Evolutionary conservation across 768 basidiomycete species (phyloP), one percentile per base, ranked within the genome.

Genomic region (Tulasnella sp.): DNA sequence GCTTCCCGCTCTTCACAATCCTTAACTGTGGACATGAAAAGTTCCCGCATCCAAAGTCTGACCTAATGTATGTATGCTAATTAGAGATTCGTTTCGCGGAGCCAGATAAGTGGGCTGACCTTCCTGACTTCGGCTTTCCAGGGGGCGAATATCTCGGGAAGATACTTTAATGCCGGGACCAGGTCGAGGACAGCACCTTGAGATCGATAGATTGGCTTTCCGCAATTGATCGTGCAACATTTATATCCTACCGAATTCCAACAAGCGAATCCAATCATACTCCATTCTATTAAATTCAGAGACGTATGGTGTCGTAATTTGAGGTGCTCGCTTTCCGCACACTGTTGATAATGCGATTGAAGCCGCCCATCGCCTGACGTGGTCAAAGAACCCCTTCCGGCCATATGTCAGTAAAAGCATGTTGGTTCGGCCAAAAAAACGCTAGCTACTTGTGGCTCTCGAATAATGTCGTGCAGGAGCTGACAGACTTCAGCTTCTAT

Each of bases 161-260:
- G 48, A 58, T 77, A 77, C 28, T 0, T 64, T 11, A 77, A 64
- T 6, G 50, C 6, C 1, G 76, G 76, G 3, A 77, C 40, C 0
- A 77, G 48, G n/a, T 77, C 76, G 9, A 77, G 37, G 48, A n/a
- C 48, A 60, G 46, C 40, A 77, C 74, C 74, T 75, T 31, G 14
- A 18, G n/a, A n/a, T n/a, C n/a, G n/a, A n/a, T n/a, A 11, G n/a
- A 37, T 46, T 4, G 2, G 31, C 40, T 0, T 44, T n/a, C 7
- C 22, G n/a, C 41, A 22, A 12, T 9, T 75, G 37, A 37, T 2
- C 37, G 37, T 2, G 37, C 37, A 2, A 37, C 37, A 6, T n/a
- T n/a, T n/a, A n/a, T n/a, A n/a, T n/a, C 22, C 2, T 48, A 75
- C 74, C 46, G 11, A 14, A 42, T 75, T 75, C 41, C 11, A 75